A percentile compares a stretch with the other conserved stretches of the same genome.
These are phyloP conservation scores for Lumnitzera racemosa DNA, from an alignment of 345 rosid genomes.

Conservation along the genomic window DNA sequence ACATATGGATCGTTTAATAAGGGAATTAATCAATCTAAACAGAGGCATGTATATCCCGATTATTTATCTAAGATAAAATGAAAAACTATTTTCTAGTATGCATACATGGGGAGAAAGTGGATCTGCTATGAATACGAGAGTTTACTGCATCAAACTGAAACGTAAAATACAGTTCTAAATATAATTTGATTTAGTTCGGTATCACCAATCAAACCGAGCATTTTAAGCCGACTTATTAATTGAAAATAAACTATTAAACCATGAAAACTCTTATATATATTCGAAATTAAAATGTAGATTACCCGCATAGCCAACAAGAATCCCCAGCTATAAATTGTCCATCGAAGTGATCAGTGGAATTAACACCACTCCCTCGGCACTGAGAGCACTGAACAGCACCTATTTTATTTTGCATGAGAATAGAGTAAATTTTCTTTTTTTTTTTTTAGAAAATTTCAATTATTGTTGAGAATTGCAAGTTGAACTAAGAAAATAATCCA, in stretches of 20 bases:
- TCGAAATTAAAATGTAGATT: not conserved
- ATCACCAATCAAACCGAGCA: too few relatives aligned
- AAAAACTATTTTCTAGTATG: too few relatives aligned
- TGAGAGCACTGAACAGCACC: conserved; percentile 54
- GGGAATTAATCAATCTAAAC: not conserved
- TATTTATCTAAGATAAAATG: not conserved
- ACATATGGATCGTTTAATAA: not conserved
- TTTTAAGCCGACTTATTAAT: too few relatives aligned
- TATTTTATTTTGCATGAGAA: not conserved
- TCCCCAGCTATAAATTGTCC: conserved; percentile 50
- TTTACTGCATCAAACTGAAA: not conserved
- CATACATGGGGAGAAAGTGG: too few relatives aligned
- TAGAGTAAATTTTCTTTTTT: too few relatives aligned
- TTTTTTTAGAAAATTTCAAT: too few relatives aligned
- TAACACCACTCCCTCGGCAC: conserved; percentile 55
- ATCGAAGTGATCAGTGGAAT: conserved; percentile 40
- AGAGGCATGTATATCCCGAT: not conserved
- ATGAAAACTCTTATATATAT: not conserved
- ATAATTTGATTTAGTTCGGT: too few relatives aligned
- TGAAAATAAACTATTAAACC: too few relatives aligned
- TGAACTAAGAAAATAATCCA: not conserved
- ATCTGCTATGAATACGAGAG: too few relatives aligned
- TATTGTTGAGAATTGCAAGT: too few relatives aligned
- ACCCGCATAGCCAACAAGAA: conserved; percentile 65
- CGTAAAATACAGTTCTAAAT: not conserved